Evolutionary conservation across 495 filamentous ascomycete genomes (phyloP), one percentile per base, ranked within the genome.

Genomic region (Trichocladium antarcticum): DNA sequence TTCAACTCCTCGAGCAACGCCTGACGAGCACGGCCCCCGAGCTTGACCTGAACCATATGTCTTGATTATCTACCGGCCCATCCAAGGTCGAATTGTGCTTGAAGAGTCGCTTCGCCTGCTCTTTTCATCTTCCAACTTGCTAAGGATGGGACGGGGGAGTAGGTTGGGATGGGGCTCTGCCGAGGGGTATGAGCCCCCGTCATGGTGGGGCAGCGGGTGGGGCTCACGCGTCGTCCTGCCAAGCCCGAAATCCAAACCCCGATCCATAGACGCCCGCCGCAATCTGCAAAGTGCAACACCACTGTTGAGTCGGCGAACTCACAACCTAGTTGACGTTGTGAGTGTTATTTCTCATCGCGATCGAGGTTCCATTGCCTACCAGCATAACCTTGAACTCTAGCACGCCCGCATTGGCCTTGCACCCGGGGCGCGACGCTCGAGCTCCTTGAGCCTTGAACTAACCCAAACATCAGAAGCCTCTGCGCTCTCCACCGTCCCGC

Each of bases 241-340:
- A 46, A 45, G 42, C 49, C 46, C 19, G 22, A 24, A 40, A 31
- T 38, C 36, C 41, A 20, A 45, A 42, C 12, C 28, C 50, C 22
- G 29, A 39, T 39, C 12, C 31, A 27, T 27, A 8, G 24, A 27
- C 8, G 24, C 24, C 8, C 32, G 29, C 39, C 31, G 36, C 45
- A 45, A 17, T 28, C 29, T 42, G 46, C 46, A 49, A 20, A 43
- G 6, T 19, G 10, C 32, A 37, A 37, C 39, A 28, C 28, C 31
- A 28, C 5, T 40, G 17, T 24, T 12, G 9, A 36, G 16, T 21
- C 32, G 12, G 12, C 40, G 31, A 50, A 5, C 1, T 14, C 19
- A 41, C 46, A 27, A 29, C 37, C 17, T 5, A 27, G 24, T 27
- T 8, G 19, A 40, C 16, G 29, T 20, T 9, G 5, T 28, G 17